These are phyloP conservation scores for Pseudogymnoascus sp. DNA, from an alignment of 2,329 filamentous ascomycete species.

Conservation along the genomic window DNA sequence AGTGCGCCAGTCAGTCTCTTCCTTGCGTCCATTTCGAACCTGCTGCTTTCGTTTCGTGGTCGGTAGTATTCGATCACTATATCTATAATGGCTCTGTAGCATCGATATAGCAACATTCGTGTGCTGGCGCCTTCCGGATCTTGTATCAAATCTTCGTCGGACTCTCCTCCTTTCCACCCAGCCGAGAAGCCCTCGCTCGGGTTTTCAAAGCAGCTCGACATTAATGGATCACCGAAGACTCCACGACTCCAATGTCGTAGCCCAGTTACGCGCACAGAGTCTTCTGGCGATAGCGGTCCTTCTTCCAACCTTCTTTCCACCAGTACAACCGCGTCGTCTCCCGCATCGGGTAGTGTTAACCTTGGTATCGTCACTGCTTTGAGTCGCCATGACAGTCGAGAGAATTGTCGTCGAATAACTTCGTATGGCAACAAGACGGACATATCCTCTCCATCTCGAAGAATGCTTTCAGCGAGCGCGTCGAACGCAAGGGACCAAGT, in stretches of 20 bases:
- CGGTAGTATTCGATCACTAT: conserved; percentile 52
- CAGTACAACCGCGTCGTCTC: conserved; percentile 44
- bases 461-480: conserved; percentile 45
- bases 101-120: conserved; percentile 49
- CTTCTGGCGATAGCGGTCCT: conserved; percentile 9
- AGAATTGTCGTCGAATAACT: conserved; percentile 45
- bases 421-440: conserved; percentile 51
- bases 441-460: conserved; percentile 56
- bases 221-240: conserved; percentile 53
- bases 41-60: conserved; percentile 40
- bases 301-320: conserved; percentile 27
- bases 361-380: conserved; percentile 45
- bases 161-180: conserved; percentile 32
- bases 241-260: conserved; percentile 53
- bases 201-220: conserved; percentile 43
- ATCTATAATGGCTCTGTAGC: conserved; percentile 46
- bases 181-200: conserved; percentile 39
- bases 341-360: conserved; percentile 48
- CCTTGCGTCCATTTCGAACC: conserved; percentile 46
- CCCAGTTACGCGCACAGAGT: conserved; percentile 38
- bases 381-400: conserved; percentile 41
- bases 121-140: conserved; percentile 37
- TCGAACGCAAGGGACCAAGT: conserved; percentile 54
- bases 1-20: conserved; percentile 43
- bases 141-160: conserved; percentile 33